A percentile compares a stretch with the other conserved stretches of the same genome.
Conservation (phyloP, 2,329 filamentous ascomycete species). For the Penicillium decumbens region DNA sequence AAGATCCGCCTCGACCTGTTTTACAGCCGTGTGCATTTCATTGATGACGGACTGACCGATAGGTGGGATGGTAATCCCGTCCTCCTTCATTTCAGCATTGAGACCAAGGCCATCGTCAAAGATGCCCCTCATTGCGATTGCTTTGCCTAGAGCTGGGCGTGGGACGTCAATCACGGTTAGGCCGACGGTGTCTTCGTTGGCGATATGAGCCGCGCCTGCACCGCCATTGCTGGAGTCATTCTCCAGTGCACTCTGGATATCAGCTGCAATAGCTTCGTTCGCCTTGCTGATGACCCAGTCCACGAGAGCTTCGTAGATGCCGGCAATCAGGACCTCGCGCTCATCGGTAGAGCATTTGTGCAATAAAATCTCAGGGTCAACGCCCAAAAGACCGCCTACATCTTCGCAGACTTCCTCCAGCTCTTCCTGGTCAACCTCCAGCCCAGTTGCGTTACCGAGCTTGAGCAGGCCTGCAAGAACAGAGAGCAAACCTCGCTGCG, state of each 20-base stretch:
- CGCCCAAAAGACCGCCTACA: constrained; percentile 75
- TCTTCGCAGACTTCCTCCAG: constrained; percentile 87
- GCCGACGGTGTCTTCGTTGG: constrained; percentile 74
- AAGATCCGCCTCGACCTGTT: constrained; percentile 71
- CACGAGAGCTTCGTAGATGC: constrained; percentile 87
- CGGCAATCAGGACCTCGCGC: constrained; percentile 73
- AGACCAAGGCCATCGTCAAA: constrained; percentile 93
- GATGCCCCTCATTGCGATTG: constrained; percentile 78
- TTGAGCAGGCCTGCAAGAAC: constrained; percentile 82
- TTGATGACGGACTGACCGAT: constrained; percentile 77
- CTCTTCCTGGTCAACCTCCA: constrained; percentile 75
- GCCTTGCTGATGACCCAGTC: constrained; percentile 91
- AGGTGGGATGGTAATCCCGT: constrained; percentile 72
- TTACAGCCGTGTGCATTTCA: constrained; percentile 79
- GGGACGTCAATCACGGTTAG: constrained; percentile 87
- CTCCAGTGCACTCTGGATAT: constrained; percentile 62
- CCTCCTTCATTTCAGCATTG: constrained; percentile 94
- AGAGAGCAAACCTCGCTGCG: constrained; percentile 77
- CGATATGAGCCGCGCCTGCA: constrained; percentile 59
- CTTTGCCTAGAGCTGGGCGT: constrained; percentile 73
- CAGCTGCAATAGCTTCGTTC: constrained; percentile 74
- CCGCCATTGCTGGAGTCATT: constrained; percentile 64
- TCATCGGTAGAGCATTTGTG: constrained; percentile 79
- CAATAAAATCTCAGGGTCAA: constrained; percentile 78
- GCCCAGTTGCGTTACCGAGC: constrained; percentile 83